Base-by-base conservation (phyloP, 2,329 filamentous ascomycete genomes). In the Sporothrix globosa region DNA sequence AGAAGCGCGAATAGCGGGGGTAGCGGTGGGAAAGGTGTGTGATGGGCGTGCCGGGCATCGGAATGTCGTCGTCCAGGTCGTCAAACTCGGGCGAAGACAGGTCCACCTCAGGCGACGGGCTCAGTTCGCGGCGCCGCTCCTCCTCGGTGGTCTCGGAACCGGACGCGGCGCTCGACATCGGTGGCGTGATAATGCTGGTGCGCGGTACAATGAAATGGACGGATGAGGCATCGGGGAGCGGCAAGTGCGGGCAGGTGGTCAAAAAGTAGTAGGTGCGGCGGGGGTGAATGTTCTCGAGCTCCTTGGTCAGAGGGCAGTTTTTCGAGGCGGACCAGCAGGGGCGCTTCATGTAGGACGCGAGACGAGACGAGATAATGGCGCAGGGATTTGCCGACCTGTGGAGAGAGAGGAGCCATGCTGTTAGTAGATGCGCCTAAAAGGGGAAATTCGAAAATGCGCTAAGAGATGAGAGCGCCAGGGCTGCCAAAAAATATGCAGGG, bases 251-350 rank as follows among this genome's bases (percentile, higher is more conserved):
- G 77, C 87, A 91, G n/a, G 92, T 97, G 52, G 93, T 97, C 72
- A 99, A 87, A 82, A 94, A 98, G 82, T 96, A 98, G 84, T 97
- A 98, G 61, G 96, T 94, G 80, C 96, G 92, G 78, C 95, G 91
- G 24, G 96, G 96, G 79, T 98, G 95, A 54, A 95, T 91, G 53
- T 92, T 90, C 79, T 97, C 93, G 69, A 97, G 88, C 81, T 97
- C 93, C 82, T 98, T 98, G 67, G 92, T 92, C 69, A 98, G 83
- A 3, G 96, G 95, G 80, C 96, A 98, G 68, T 91, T 92, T 67
- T 90, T 85, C 67, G 90, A 82, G 9, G 91, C 88, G 39, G 88
- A 92, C 94, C 91, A 93, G 74, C 87, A 91, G 69, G 92, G 82
- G 75, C 96, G 92, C 83, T 97, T 96, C 77, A 97, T 86, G 81